Base-by-base conservation (phyloP, 148 eudicot species). In the Vaccinium darrowii region DNA sequence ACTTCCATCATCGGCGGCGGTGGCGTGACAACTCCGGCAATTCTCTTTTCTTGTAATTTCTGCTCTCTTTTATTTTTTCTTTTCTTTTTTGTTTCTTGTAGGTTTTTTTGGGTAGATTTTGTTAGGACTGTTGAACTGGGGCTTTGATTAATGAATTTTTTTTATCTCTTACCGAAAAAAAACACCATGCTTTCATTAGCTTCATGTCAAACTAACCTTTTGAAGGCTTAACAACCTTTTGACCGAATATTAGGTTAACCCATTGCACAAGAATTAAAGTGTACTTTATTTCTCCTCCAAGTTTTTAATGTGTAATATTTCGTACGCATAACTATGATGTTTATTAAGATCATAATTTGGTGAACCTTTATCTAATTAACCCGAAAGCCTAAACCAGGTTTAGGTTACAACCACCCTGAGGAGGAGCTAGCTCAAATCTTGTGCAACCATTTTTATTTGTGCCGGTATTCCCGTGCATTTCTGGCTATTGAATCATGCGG, bases 231-330 rank as follows among this genome's bases (percentile, higher is more conserved):
- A 69, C 7, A 4, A 27, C 9, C 74, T 36, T 25, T 69, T 69
- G 74, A 69, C 36, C 74, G 36, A 27, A 63, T 63, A 63, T 63
- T 63, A 63, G 71, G 71, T 63, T 63, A 23, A 23, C 71, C 71
- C 71, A 63, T 63, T 27, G 74, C 25, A 10, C 36, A 69, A 69
- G 36, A 69, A 33, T 33, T 33, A 33, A 67, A 69, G 36, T 69
- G 11, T 69, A 69, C 74, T 69, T 69, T 69, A 69, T 65, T 25
- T 65, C 15, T 65, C 33, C 72, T 27, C 15, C 9, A 65, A 65
- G 33, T 9, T 25, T 63, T 65, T 65, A 23, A 25, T 25, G 33
- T 25, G 7, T 69, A 27, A 10, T 25, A 25, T 69, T 69, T 10
- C 33, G 27, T 69, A 69, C 1, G 27, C 23, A n/a, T 21, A 60